Base-by-base conservation (phyloP, 495 filamentous ascomycete genomes). In the Paragyromitra xinjiangensis region DNA sequence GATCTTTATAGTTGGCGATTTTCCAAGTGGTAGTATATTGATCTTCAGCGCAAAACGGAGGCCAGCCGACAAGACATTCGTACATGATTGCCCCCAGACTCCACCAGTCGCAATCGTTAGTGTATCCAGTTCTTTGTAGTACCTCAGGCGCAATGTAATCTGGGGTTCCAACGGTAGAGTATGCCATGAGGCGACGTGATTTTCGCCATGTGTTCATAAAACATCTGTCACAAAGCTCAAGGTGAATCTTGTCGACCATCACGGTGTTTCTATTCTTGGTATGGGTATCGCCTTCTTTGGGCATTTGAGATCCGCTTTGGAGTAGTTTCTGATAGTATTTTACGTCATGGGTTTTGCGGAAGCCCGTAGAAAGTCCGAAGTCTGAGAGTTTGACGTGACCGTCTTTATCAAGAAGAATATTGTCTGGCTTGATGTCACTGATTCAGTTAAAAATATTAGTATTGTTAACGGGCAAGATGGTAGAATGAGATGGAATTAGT, bases 141-240 rank as follows among this genome's bases (percentile, higher is more conserved):
- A 98, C 97, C 81, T 98, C 95, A 0, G 95, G 95, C 0, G 95
- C 95, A 83, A 98, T 98, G 82, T 98, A 98, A 82, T 98, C 95
- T 14, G 95, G 95, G 3, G 95, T 98, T 72, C 95, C 95, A 63
- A 98, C 95, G 11, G 95, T 98, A 1, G 94, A 97, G 84, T 97
- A 97, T 7, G 95, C 95, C 89, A 97, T 94, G 81, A 93, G 86
- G 63, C 95, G 87, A 67, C 94, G 91, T 34, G 94, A 97, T 79
- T 96, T 95, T 80, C 95, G 90, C 94, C 95, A 97, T 66, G 95
- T 97, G 83, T 97, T 98, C 85, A 97, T 95, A 82, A 93, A 91
- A 40, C 90, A 88, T 83, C 94, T 92, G 84, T 98, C 96, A 83
- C 92, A 95, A 70, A 97, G 94, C 34, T 94, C 97, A 78, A 98